Conservation (phyloP, 805 yeast species). For the Cyberlindnera bimundalis region DNA sequence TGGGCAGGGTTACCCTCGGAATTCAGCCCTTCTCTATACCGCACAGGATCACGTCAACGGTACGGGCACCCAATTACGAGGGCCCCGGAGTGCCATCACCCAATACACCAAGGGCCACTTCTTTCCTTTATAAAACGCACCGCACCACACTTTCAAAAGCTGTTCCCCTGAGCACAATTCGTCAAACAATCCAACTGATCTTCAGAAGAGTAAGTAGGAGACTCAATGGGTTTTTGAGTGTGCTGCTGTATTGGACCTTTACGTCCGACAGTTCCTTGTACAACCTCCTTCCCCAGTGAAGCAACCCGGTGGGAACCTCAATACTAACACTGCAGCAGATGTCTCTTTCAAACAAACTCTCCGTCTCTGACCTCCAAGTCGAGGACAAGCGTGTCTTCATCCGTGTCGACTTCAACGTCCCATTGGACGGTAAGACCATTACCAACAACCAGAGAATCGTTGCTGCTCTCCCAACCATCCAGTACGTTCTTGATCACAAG, state of each 20-base stretch:
- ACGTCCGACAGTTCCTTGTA: too few relatives aligned
- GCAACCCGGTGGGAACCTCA: too few relatives aligned
- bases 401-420: conserved; percentile 96
- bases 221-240: too few relatives aligned
- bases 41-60: too few relatives aligned
- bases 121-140: neutral
- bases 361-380: conserved; percentile 87
- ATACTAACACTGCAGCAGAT: too few relatives aligned
- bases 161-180: conserved; percentile 9
- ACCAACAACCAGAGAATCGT: conserved; percentile 99
- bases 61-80: neutral
- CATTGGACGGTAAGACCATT: conserved; percentile 92
- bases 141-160: too few relatives aligned
- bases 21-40: neutral
- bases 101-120: conserved; percentile 5
- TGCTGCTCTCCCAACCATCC: conserved; percentile 98
- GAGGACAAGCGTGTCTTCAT: conserved; percentile 94
- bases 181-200: conserved; percentile 2
- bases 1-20: conserved; percentile 8
- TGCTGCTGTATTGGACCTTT: too few relatives aligned
- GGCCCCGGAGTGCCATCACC: conserved; percentile 11
- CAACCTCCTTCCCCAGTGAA: too few relatives aligned
- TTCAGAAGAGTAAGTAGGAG: conserved; percentile 6
- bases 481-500: conserved; percentile 87
- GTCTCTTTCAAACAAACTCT: conserved; percentile 92